Percentiles rank a stretch among this genome's conserved stretches.
Evolutionary conservation across 495 filamentous ascomycete genomes (phyloP).

Genomic region (Neurospora sp.): DNA sequence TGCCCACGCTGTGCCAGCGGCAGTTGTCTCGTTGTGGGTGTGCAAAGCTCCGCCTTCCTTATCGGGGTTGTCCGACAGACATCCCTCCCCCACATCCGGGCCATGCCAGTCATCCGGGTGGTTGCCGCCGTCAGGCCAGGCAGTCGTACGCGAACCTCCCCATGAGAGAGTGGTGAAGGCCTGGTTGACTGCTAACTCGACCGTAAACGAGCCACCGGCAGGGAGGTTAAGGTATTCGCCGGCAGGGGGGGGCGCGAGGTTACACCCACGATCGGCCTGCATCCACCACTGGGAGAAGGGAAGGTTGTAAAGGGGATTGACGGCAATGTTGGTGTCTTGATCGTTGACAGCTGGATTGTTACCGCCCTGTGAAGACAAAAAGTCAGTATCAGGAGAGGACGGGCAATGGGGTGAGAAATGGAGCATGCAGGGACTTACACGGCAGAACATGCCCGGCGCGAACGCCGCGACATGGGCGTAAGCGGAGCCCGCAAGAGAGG

Average conservation of each 20-base stretch:
- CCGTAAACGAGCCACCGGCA: constrained; percentile 41
- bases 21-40: constrained; percentile 31
- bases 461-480: too few species aligned
- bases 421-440: too few species aligned
- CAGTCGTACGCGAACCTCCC: constrained; percentile 25
- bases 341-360: constrained; percentile 23
- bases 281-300: constrained; percentile 41
- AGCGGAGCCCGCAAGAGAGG: too few species aligned
- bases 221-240: constrained; percentile 40
- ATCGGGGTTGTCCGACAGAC: too few species aligned
- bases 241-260: constrained; percentile 28
- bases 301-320: constrained; percentile 35
- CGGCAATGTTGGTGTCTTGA: constrained; percentile 32
- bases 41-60: constrained; percentile 28
- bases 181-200: constrained; percentile 46
- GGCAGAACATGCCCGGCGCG: too few species aligned
- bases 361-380: constrained; percentile 7
- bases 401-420: too few species aligned
- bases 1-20: constrained; percentile 43
- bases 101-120: constrained; percentile 39
- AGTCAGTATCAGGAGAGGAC: too few species aligned
- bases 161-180: constrained; percentile 40
- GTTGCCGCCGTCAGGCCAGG: constrained; percentile 38
- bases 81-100: constrained; percentile 14
- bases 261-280: constrained; percentile 40